A percentile compares a stretch with the other conserved stretches of the same genome.
phyloP scores from a whole-genome alignment of 1,139 yeast species.

The Hemisphaericaspora lyxosophila region DNA sequence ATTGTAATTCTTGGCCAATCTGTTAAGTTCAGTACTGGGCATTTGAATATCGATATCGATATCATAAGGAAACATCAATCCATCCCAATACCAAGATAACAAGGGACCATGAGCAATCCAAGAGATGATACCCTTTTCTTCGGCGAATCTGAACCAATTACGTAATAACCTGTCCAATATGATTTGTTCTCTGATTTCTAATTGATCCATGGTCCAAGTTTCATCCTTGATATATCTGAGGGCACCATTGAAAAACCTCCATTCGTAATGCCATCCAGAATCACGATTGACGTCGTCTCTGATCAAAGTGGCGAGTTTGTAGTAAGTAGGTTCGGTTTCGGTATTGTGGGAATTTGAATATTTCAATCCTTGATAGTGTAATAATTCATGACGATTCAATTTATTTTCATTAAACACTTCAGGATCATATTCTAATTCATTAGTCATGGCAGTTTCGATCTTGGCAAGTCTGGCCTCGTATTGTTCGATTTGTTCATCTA shows the following conservation, averaged over 20 bases:
- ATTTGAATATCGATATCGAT: slow-evolving; percentile 38
- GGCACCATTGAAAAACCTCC: slow-evolving; percentile 39
- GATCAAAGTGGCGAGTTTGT: slow-evolving; percentile 33
- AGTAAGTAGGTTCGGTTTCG: slow-evolving; percentile 30
- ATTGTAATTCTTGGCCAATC: slow-evolving; percentile 33
- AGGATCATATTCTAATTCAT: slow-evolving; percentile 24
- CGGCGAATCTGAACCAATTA: slow-evolving; percentile 36
- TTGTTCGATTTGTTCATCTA: slow-evolving; percentile 26
- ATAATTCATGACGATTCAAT: slow-evolving; percentile 22
- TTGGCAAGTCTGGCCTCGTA: slow-evolving; percentile 24
- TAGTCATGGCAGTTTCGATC: slow-evolving; percentile 24
- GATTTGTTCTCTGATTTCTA: slow-evolving; percentile 29
- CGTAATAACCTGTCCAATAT: slow-evolving; percentile 33
- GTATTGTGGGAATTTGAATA: slow-evolving; percentile 17
- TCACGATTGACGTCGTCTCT: slow-evolving; percentile 27
- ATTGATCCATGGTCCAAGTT: slow-evolving; percentile 24
- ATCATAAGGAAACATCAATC: slow-evolving; percentile 38
- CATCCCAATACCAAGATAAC: slow-evolving; percentile 43
- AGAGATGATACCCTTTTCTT: slow-evolving; percentile 37
- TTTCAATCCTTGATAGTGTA: slow-evolving; percentile 27
- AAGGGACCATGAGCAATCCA: slow-evolving; percentile 56
- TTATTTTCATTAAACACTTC: slow-evolving; percentile 13
- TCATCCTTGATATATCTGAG: slow-evolving; percentile 21
- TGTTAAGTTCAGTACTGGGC: slow-evolving; percentile 34
- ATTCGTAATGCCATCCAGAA: slow-evolving; percentile 40